phyloP scores from a whole-genome alignment of 495 filamentous ascomycete species.

The Endocarpon pusillum region DNA sequence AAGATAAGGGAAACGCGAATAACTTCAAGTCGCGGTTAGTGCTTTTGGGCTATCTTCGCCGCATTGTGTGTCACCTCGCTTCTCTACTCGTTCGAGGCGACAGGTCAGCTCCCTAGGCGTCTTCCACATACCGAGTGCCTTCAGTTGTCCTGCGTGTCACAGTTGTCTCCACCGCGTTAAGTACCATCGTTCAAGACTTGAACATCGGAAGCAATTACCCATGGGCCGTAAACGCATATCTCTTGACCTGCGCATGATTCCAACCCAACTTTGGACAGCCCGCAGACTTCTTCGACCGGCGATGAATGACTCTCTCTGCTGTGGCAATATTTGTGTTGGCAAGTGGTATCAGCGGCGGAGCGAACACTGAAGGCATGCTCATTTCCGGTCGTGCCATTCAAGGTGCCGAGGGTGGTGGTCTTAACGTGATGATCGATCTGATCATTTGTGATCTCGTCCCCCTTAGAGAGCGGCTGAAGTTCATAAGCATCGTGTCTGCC shows the following conservation, averaged over 20 bases:
- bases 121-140: too few species aligned
- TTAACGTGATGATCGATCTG: slow-evolving; percentile 17
- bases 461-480: slow-evolving; percentile 19
- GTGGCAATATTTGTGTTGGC: slow-evolving; percentile 10
- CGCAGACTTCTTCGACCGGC: slow-evolving; percentile 7
- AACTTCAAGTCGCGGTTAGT: too few species aligned
- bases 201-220: slow-evolving; percentile 17
- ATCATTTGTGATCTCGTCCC: slow-evolving; percentile 25
- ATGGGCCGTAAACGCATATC: slow-evolving; percentile 23
- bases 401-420: slow-evolving; percentile 20
- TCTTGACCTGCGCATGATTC: slow-evolving; percentile 13
- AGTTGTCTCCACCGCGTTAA: slow-evolving; percentile 24
- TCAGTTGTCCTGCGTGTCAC: slow-evolving; percentile 22
- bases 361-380: slow-evolving; percentile 9
- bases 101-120: too few species aligned
- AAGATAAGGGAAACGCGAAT: too few species aligned
- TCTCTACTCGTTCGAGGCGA: too few species aligned
- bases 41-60: too few species aligned
- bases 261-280: slow-evolving; percentile 6
- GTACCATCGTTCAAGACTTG: slow-evolving; percentile 19
- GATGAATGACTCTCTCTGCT: slow-evolving; percentile 3
- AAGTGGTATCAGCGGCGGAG: slow-evolving; percentile 9
- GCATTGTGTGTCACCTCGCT: too few species aligned
- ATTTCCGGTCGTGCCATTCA: slow-evolving; percentile 18
- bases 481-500: slow-evolving; percentile 14